Evolutionary conservation across 148 eudicot genomes (phyloP).

Genomic region (Polygonum aviculare): DNA sequence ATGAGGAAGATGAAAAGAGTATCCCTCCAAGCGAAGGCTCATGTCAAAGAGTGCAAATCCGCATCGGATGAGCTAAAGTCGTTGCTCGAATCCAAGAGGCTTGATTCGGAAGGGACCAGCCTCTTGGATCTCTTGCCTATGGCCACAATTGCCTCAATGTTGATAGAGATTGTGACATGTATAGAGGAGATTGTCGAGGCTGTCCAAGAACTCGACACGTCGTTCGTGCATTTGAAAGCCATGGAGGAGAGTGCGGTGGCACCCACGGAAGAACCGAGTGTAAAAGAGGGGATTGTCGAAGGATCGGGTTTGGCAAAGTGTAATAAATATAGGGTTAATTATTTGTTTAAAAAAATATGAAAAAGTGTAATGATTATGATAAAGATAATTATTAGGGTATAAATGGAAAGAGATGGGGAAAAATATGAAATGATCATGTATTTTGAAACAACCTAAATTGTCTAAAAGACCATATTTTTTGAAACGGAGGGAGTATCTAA

Average conservation of each 20-base stretch:
- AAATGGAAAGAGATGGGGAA: too few species aligned
- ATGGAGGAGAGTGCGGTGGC: background rate
- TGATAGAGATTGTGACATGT: constrained; percentile 36
- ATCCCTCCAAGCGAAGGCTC: constrained; percentile 7
- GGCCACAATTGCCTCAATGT: constrained; percentile 42
- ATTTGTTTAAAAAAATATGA: too few species aligned
- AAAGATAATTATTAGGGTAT: too few species aligned
- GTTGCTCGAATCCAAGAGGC: constrained; percentile 6
- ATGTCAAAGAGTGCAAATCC: constrained; percentile 16
- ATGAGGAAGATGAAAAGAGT: constrained; percentile 25
- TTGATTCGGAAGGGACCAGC: constrained; percentile 17
- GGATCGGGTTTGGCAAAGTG: background rate
- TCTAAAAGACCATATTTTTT: too few species aligned
- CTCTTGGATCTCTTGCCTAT: constrained; percentile 40
- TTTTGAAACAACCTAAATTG: too few species aligned
- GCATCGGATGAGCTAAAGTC: constrained; percentile 28
- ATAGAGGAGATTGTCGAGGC: constrained; percentile 32
- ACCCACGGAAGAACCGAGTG: background rate
- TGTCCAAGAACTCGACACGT: constrained; percentile 32
- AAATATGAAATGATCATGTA: too few species aligned
- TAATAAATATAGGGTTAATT: too few species aligned
- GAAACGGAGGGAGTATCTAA: too few species aligned
- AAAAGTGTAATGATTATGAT: too few species aligned
- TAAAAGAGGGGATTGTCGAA: background rate
- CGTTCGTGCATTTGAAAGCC: constrained; percentile 7